Base-by-base conservation (phyloP, 345 rosid genomes). In the Excoecaria agallocha region DNA sequence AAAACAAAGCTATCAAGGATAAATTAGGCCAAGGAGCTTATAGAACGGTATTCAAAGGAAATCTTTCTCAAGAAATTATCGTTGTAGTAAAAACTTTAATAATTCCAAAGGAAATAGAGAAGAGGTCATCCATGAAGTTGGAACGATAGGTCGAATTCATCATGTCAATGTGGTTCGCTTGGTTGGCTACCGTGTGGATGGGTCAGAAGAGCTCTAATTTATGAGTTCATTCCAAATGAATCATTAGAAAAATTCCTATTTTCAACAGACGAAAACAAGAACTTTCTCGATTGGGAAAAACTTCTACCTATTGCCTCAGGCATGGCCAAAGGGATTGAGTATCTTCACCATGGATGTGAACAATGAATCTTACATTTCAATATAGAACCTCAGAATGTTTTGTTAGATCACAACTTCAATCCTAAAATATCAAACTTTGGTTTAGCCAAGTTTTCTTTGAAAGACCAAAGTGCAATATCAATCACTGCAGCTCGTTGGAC, bases 331-430 rank as follows among this genome's bases (percentile, higher is more conserved):
- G 78, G 74, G 52, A 76, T 76, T 11, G 78, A 76, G 51, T 76
- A 68, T n/a, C 80, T 77, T 66, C 80, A 77, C 62, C 80, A 66
- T 66, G 80, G 76, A 25, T 72, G 80, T 52, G 76, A 72, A 4
- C 76, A 77, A 49, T 52, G 80, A 48, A 72, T 66, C 37, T 54
- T 66, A 0, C 69, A 66, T 45, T 66, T 45, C 8, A 54, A 66
- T 66, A 66, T 66, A 46, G 45, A 66, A 66, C 69, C 69, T 45
- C 35, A 22, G 19, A 66, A 66, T 12, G 13, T 66, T 20, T 30
- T 76, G 56, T 70, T 77, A 1, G 81, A 73, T 19, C 5, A 66
- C 69, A 66, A 22, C 25, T 66, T 66, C 37, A 66, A 66, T 45
- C 69, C 54, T 12, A 66, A 67, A 67, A 49, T 67, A 6, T 48